phyloP scores from a whole-genome alignment of 1,284 basidiomycete species.

The Trichosporon inkin region DNA sequence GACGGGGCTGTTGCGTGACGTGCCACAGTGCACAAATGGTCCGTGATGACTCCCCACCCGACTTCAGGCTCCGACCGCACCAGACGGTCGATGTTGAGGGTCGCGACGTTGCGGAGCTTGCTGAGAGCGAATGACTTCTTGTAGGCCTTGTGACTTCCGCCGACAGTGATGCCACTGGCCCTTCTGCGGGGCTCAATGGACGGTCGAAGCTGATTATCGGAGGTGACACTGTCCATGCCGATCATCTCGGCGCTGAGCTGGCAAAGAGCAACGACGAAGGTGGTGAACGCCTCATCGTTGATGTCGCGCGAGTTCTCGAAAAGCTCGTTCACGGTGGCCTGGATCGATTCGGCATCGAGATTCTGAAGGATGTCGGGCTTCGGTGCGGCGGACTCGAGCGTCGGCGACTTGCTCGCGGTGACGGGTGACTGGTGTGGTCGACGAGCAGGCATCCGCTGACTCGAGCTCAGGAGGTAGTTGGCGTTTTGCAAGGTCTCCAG shows the following conservation, averaged over 20 bases:
- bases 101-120: conserved; percentile 72
- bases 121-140: conserved; percentile 69
- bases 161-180: conserved; percentile 77
- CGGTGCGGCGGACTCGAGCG: conserved; percentile 20
- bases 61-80: conserved; percentile 70
- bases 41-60: conserved; percentile 79
- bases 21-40: conserved; percentile 67
- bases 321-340: conserved; percentile 66
- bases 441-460: not conserved
- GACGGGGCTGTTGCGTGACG: conserved; percentile 65
- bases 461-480: conserved; percentile 72
- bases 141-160: conserved; percentile 63
- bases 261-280: conserved; percentile 78
- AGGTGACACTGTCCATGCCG: conserved; percentile 59
- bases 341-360: conserved; percentile 68
- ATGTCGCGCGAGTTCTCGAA: conserved; percentile 79
- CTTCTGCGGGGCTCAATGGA: conserved; percentile 57
- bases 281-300: conserved; percentile 73
- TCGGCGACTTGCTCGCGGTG: conserved; percentile 8
- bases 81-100: conserved; percentile 78
- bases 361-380: conserved; percentile 53
- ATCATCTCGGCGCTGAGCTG: conserved; percentile 84
- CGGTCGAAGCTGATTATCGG: not conserved
- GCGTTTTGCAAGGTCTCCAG: conserved; percentile 88
- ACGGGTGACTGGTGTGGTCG: conserved; percentile 5